Percentiles rank a stretch among this genome's conserved stretches.
Evolutionary conservation across 768 basidiomycete genomes (phyloP).

Genomic region (Tephrocybe sp.): DNA sequence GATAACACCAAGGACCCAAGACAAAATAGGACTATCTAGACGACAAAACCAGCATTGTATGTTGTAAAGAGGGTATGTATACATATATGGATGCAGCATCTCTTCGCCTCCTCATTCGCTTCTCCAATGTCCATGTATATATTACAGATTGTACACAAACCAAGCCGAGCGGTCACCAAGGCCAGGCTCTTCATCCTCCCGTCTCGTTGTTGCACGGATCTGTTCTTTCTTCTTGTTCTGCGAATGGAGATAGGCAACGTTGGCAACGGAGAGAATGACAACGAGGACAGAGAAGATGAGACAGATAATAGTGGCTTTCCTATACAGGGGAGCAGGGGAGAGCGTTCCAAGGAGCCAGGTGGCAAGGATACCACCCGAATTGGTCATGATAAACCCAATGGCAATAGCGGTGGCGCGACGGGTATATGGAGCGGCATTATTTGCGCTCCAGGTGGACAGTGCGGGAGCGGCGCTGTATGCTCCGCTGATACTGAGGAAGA

Average conservation of each 20-base stretch:
- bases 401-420: slow-evolving; percentile 61
- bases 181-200: slow-evolving; percentile 36
- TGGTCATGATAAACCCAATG: slow-evolving; percentile 54
- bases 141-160: slow-evolving; percentile 47
- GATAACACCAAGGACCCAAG: too few species aligned
- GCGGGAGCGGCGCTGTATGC: slow-evolving; percentile 53
- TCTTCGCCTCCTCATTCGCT: too few species aligned
- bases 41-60: too few species aligned
- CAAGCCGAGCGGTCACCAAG: slow-evolving; percentile 52
- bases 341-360: slow-evolving; percentile 57
- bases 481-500: slow-evolving; percentile 54
- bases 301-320: slow-evolving; percentile 40
- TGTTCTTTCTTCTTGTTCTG: slow-evolving; percentile 45
- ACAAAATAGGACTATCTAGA: too few species aligned
- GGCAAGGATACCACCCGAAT: slow-evolving; percentile 56
- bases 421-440: slow-evolving; percentile 55
- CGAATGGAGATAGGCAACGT: slow-evolving; percentile 36
- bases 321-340: slow-evolving; percentile 48
- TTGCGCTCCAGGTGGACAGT: slow-evolving; percentile 55
- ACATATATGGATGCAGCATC: too few species aligned
- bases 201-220: slow-evolving; percentile 27
- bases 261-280: slow-evolving; percentile 32
- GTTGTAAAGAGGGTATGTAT: too few species aligned
- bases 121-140: neutral
- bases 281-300: slow-evolving; percentile 39